Evolutionary conservation across 495 filamentous ascomycete species (phyloP), one percentile per base, ranked within the genome.

Genomic region (Astrothelium macrocarpum): DNA sequence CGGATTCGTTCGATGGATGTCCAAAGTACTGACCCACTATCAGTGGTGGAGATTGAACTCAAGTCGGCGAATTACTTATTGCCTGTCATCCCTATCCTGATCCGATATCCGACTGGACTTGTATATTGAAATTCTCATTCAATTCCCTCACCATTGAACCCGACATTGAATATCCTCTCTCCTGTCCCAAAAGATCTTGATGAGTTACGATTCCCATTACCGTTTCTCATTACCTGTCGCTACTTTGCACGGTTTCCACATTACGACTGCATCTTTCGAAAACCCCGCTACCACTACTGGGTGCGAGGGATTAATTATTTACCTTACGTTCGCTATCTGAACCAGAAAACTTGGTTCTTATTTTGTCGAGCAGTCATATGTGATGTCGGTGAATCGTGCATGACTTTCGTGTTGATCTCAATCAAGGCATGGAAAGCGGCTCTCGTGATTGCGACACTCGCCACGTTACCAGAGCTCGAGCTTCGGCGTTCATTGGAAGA

Each of bases 11-110:
- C 3, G 75, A 72, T 29, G 74, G 73, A 31, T 63, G n/a, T 82
- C 31, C 20, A n/a, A 25, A 26, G 12, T 20, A 16, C 49, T 56
- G 49, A 56, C 49, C 25, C 25, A 20, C 25, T 20, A 56, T 75
- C 78, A 14, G 75, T 75, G 16, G 79, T 92, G 9, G 89, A 95
- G 66, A 77, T 79, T 16, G 89, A 92, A 65, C 85, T 16, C 11
- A 9, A 16, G 29, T n/a, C n/a, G 10, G 5, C 29, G 2, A 29
- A 29, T 28, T 25, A 12, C 23, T 49, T 49, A 5, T 16, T 12
- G 45, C 11, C 18, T 5, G 5, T 20, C 5, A 49, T 20, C 5
- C 1, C 5, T 12, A n/a, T 20, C n/a, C 23, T n/a, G n/a, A 18
- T 7, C 20, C 7, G 23, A 10, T 29, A 56, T 20, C 29, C 49